Conservation (phyloP, 495 filamentous ascomycete species). For the Pseudomonodictys pantanalensis region DNA sequence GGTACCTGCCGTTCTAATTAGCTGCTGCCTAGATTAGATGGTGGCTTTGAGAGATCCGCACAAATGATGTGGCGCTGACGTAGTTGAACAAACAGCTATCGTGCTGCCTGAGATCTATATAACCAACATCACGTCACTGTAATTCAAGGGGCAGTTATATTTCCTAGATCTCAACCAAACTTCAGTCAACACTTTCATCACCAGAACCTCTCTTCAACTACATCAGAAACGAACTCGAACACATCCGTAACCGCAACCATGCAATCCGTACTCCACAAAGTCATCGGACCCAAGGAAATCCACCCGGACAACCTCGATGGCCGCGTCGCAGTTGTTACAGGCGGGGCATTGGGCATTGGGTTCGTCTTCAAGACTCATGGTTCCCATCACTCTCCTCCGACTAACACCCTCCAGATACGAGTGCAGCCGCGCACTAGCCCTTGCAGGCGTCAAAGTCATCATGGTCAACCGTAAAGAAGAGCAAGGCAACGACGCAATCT, state of each 20-base stretch:
- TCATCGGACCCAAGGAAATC: constrained; percentile 20
- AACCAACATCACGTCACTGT: too few species aligned
- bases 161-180: too few species aligned
- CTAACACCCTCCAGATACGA: constrained; percentile 15
- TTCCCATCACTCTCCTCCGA: not conserved
- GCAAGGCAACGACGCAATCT: constrained; percentile 43
- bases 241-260: not conserved
- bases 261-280: constrained; percentile 12
- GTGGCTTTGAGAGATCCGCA: too few species aligned
- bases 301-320: constrained; percentile 15
- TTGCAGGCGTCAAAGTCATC: constrained; percentile 38
- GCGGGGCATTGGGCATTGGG: constrained; percentile 25
- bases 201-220: too few species aligned
- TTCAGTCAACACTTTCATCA: too few species aligned
- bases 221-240: not conserved
- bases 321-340: constrained; percentile 14
- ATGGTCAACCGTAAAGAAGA: constrained; percentile 46
- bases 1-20: too few species aligned
- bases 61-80: too few species aligned
- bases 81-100: too few species aligned
- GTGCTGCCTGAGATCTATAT: too few species aligned
- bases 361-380: not conserved
- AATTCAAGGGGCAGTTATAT: too few species aligned
- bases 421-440: constrained; percentile 35
- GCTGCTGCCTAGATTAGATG: too few species aligned